A percentile compares a stretch with the other conserved stretches of the same genome.
Evolutionary conservation across 2,329 filamentous ascomycete species (phyloP).

Genomic region (Calycina marina): DNA sequence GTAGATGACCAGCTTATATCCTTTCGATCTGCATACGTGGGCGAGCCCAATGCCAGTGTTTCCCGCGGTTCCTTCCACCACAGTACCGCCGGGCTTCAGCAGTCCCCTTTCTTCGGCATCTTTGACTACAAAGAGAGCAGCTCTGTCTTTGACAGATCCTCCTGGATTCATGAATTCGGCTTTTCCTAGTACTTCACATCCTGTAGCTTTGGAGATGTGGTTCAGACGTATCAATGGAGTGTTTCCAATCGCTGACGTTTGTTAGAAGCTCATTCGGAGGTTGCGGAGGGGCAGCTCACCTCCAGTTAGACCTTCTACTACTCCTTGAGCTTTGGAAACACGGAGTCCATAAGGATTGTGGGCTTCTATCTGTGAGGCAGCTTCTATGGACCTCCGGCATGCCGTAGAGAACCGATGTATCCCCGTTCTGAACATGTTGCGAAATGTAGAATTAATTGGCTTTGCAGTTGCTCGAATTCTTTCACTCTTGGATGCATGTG

Average conservation of each 20-base stretch:
- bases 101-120: conserved; percentile 83
- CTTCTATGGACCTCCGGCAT: conserved; percentile 33
- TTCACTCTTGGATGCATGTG: too few species aligned
- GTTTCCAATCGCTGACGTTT: conserved; percentile 72
- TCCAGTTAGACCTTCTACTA: conserved; percentile 51
- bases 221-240: conserved; percentile 88
- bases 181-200: conserved; percentile 89
- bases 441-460: conserved; percentile 1
- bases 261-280: conserved; percentile 6
- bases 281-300: conserved; percentile 30
- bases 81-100: conserved; percentile 73
- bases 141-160: conserved; percentile 90
- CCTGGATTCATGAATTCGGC: conserved; percentile 98
- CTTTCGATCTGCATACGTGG: conserved; percentile 83
- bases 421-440: conserved; percentile 37
- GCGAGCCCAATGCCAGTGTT: conserved; percentile 97
- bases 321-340: conserved; percentile 51
- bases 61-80: conserved; percentile 91
- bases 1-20: conserved; percentile 95
- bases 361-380: conserved; percentile 30
- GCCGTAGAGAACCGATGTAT: conserved; percentile 41
- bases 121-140: conserved; percentile 83
- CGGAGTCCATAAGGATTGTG: conserved; percentile 40
- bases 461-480: too few species aligned
- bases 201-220: conserved; percentile 74